Conservation (phyloP, 768 basidiomycete genomes). For the Mycena galopus region DNA sequence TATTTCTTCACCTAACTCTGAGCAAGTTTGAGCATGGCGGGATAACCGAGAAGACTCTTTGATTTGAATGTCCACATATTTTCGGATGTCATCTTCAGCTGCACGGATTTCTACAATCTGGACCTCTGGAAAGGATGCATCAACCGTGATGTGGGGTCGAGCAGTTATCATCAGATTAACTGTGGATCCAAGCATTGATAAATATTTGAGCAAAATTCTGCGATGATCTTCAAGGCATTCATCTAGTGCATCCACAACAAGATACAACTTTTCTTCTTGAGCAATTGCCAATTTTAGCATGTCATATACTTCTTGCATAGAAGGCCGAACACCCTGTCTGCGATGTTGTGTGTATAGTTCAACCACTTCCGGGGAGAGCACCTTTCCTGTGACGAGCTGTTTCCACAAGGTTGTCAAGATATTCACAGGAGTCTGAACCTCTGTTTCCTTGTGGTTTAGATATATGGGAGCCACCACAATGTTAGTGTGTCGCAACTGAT, state of each 20-base stretch:
- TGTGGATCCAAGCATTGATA: background rate
- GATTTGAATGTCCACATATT: background rate
- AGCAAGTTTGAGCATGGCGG: background rate
- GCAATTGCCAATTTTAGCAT: background rate
- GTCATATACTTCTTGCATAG: background rate
- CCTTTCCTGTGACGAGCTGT: background rate
- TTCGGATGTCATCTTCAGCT: background rate
- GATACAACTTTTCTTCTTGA: background rate
- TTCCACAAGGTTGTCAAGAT: background rate
- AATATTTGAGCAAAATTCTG: background rate
- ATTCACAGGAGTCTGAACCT: background rate
- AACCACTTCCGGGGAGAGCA: no score
- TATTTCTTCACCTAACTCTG: background rate
- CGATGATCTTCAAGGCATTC: conserved; percentile 8
- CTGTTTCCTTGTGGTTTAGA: conserved; percentile 6
- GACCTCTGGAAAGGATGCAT: background rate
- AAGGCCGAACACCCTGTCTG: background rate
- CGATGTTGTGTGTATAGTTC: background rate
- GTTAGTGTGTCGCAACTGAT: background rate
- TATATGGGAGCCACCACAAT: background rate
- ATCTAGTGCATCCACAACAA: conserved; percentile 9
- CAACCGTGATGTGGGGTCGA: background rate
- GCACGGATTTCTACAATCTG: background rate
- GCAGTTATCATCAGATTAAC: conserved; percentile 10
- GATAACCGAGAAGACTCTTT: background rate